Percentiles rank a stretch among this genome's conserved stretches.
Evolutionary conservation across 1,284 basidiomycete species (phyloP).

Genomic region (Tilletia walkeri): DNA sequence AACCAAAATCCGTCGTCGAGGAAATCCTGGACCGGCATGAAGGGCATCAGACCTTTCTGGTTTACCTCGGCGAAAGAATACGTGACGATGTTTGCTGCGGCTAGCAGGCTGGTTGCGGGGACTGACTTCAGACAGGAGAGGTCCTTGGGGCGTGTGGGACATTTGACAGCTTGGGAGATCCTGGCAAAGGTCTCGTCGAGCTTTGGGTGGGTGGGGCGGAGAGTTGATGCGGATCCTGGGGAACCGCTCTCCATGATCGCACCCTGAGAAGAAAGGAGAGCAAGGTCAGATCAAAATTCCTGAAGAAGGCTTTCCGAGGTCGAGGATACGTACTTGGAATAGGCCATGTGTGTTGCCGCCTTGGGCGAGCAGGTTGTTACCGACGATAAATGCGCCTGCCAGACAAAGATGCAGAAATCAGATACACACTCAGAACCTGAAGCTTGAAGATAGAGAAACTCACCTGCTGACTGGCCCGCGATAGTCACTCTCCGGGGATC

Average conservation of each 20-base stretch:
- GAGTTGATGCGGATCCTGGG: background rate
- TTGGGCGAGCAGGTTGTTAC: constrained; percentile 5
- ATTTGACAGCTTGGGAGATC: background rate
- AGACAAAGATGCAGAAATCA: background rate
- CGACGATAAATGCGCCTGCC: constrained; percentile 1
- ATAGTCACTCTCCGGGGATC: background rate
- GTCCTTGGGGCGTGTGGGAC: background rate
- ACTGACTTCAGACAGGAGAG: constrained; percentile 5
- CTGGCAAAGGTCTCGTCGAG: constrained; percentile 3
- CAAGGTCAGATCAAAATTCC: background rate
- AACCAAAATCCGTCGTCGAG: constrained; percentile 6
- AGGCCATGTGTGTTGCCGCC: background rate
- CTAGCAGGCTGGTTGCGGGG: background rate
- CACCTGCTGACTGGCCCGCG: constrained; percentile 8
- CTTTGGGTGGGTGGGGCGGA: background rate
- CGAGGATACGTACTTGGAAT: background rate
- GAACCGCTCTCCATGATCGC: constrained; percentile 15
- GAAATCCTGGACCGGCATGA: constrained; percentile 15
- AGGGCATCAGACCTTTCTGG: background rate
- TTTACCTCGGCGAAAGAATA: background rate
- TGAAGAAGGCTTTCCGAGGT: background rate
- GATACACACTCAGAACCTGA: background rate
- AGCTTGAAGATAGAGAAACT: background rate
- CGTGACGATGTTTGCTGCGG: background rate
- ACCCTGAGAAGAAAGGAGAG: background rate